A percentile compares a stretch with the other conserved stretches of the same genome.
phyloP scores from a whole-genome alignment of 2,329 filamentous ascomycete species.

The Penicillium palitans region DNA sequence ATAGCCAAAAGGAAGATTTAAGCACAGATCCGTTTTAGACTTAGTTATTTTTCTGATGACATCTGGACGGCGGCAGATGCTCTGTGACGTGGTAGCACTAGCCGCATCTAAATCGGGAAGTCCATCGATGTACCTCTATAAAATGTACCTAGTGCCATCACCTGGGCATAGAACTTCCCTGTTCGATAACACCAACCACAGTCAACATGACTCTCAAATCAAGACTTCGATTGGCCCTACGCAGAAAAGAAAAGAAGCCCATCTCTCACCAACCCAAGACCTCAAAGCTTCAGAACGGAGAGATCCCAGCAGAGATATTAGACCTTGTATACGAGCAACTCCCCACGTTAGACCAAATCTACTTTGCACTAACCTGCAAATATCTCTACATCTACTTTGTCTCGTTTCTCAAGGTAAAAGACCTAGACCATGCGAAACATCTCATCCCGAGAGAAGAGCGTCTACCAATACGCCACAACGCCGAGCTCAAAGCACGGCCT shows the following conservation, averaged over 20 bases:
- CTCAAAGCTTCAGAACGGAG: neutral
- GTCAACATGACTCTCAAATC: neutral
- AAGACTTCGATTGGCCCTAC: neutral
- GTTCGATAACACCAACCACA: neutral
- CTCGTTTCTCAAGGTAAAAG: neutral
- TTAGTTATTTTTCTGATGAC: neutral
- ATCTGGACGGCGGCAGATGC: neutral
- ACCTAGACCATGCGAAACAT: neutral
- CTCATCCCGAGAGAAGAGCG: too few relatives aligned
- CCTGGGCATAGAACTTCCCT: neutral
- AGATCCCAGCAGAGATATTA: neutral
- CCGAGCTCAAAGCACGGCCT: too few relatives aligned
- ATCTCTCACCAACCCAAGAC: neutral
- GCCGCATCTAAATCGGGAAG: neutral
- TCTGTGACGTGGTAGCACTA: neutral
- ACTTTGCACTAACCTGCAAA: neutral
- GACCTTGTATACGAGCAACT: neutral
- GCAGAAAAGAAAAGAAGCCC: neutral
- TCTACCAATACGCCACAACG: too few relatives aligned
- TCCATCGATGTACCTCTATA: neutral
- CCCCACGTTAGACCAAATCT: neutral
- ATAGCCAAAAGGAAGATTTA: too few relatives aligned
- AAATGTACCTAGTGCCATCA: neutral
- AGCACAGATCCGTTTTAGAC: too few relatives aligned
- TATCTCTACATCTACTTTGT: neutral